Base-by-base conservation (phyloP, 2,329 filamentous ascomycete genomes). In the Botrytis pseudocinerea region DNA sequence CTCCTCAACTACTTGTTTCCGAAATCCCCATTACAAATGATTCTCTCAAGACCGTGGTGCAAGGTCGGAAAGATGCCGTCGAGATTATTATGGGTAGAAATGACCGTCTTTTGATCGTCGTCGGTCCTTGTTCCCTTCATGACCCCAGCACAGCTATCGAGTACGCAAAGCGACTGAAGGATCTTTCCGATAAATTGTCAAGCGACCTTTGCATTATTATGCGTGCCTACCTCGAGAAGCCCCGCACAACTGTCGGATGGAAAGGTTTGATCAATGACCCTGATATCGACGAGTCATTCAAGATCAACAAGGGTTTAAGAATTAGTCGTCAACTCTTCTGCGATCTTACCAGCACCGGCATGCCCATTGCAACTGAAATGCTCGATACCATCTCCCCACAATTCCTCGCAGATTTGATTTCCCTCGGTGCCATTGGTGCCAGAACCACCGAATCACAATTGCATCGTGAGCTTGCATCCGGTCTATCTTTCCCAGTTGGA, bases 211-310 rank as follows among this genome's bases (percentile, higher is more conserved):
- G 91, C 82, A 93, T 99, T 82, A 91, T 99, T 80, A 99, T 99
- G 96, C 93, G 96, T 79, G 94, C 95, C 81, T 99, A 99, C 88
- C 92, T 99, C 69, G 96, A 99, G 87, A 99, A 99, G 88, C 96
- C 96, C 60, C 92, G 96, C 75, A 99, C 96, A 68, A 99, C 96
- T 0, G 95, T 99, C 68, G 96, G 96, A 82, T 99, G 96, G 96
- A 99, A 99, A 86, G 96, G 96, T 70, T 87, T 99, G 83, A 98
- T 99, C 88, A 99, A 99, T 84, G 96, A 99, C 83, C 96, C 96
- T 3, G 95, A 98, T 80, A 97, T 99, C 82, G 94, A 99, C 83
- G 92, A 96, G 82, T 96, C 92, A 81, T 99, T 93, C 91, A 90
- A 97, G 85, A 99, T 99, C 87, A 99, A 99, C 90, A 98, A 98